Evolutionary conservation across 306 rosid genomes (phyloP).

Genomic region (Casuarina cunninghamiana): DNA sequence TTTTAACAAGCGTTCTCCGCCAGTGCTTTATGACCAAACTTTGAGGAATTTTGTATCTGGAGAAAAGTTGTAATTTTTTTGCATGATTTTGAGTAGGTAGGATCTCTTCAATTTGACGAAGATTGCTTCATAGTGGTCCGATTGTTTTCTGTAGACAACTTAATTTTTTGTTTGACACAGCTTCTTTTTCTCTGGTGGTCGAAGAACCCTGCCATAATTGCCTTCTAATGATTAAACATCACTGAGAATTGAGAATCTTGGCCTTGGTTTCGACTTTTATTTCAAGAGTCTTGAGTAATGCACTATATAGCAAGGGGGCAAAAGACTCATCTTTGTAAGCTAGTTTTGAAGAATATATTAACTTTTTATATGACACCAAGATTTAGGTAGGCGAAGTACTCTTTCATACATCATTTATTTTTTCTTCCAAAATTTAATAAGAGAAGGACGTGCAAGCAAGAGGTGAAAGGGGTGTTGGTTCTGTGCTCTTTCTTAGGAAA

Average conservation of each 20-base stretch:
- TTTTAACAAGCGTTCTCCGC: background rate
- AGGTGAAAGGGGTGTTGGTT: too few relatives aligned
- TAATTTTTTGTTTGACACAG: background rate
- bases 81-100: slow-evolving; percentile 32
- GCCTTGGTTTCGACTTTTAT: background rate
- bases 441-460: too few relatives aligned
- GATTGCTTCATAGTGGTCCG: slow-evolving; percentile 7
- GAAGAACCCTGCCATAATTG: background rate
- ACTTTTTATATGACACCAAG: too few relatives aligned
- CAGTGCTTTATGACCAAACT: slow-evolving; percentile 9
- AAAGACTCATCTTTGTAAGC: too few relatives aligned
- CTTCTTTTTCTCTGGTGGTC: background rate
- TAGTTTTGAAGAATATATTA: too few relatives aligned
- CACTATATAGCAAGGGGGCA: too few relatives aligned
- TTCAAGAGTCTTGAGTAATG: background rate
- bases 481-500: too few relatives aligned
- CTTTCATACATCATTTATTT: too few relatives aligned
- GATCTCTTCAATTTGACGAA: slow-evolving; percentile 10
- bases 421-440: too few relatives aligned
- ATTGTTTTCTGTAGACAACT: slow-evolving; percentile 15
- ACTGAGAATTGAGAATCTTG: background rate
- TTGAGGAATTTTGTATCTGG: slow-evolving; percentile 11
- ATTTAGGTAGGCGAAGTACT: too few relatives aligned
- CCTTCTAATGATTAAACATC: background rate
- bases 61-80: slow-evolving; percentile 26